These are phyloP conservation scores for Botrytis fabae DNA, from an alignment of 2,329 filamentous ascomycete genomes.

Conservation along the genomic window DNA sequence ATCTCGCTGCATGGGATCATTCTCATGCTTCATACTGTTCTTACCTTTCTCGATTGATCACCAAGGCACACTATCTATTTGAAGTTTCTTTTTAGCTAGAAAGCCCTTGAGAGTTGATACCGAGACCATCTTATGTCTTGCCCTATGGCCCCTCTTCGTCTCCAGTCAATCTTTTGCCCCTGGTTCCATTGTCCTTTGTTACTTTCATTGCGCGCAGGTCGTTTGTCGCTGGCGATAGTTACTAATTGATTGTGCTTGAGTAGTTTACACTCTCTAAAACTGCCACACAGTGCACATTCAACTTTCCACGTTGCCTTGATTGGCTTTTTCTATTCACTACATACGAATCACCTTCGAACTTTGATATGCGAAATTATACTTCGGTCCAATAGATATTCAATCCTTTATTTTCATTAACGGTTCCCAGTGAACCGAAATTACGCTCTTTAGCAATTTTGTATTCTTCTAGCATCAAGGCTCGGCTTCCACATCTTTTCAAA, in stretches of 20 bases:
- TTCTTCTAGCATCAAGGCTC: slow-evolving; percentile 31
- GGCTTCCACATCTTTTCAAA: slow-evolving; percentile 28
- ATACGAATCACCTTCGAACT: slow-evolving; percentile 21
- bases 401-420: slow-evolving; percentile 31
- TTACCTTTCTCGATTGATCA: neutral
- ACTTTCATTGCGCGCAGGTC: slow-evolving; percentile 22
- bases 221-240: slow-evolving; percentile 27
- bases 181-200: slow-evolving; percentile 6
- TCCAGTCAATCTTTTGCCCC: slow-evolving; percentile 17
- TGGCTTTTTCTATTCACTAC: slow-evolving; percentile 18
- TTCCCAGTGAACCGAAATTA: slow-evolving; percentile 38
- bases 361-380: slow-evolving; percentile 32
- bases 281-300: slow-evolving; percentile 5
- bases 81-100: neutral
- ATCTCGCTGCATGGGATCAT: neutral
- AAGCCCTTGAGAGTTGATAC: neutral
- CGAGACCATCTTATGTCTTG: slow-evolving; percentile 10
- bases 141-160: slow-evolving; percentile 15
- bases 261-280: slow-evolving; percentile 6
- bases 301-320: neutral
- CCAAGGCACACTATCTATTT: slow-evolving; percentile 4
- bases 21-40: neutral
- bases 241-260: slow-evolving; percentile 27
- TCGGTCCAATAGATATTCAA: slow-evolving; percentile 30
- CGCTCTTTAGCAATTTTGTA: slow-evolving; percentile 34